Conservation (phyloP, 495 filamentous ascomycete species). For the Neurospora terricola region DNA sequence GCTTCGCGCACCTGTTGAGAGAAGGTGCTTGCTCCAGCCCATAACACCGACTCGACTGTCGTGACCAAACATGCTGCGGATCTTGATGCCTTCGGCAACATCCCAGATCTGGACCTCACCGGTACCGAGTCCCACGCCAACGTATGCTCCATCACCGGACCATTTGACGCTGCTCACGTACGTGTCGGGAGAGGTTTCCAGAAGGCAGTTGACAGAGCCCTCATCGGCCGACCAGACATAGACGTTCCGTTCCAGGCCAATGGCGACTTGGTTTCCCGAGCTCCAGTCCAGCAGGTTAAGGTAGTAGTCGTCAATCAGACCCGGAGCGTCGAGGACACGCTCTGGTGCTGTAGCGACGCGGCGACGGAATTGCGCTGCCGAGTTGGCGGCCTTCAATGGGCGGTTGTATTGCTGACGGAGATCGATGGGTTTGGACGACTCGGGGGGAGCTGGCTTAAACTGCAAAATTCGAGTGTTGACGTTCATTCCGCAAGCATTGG, state of each 20-base stretch:
- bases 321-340: conserved; percentile 93
- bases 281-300: conserved; percentile 98
- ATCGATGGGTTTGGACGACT: conserved; percentile 96
- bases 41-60: conserved; percentile 94
- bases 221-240: conserved; percentile 99
- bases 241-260: conserved; percentile 90
- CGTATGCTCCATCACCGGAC: conserved; percentile 94
- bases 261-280: conserved; percentile 93
- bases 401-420: conserved; percentile 96
- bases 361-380: conserved; percentile 74
- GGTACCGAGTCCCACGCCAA: conserved; percentile 86
- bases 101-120: conserved; percentile 99
- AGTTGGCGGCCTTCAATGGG: conserved; percentile 68
- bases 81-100: conserved; percentile 86
- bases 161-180: conserved; percentile 98
- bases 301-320: conserved; percentile 96
- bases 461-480: conserved; percentile 94
- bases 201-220: conserved; percentile 72
- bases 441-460: conserved; percentile 94
- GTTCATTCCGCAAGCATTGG: conserved; percentile 83
- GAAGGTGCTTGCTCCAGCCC: conserved; percentile 96
- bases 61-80: conserved; percentile 96
- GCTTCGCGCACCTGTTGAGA: conserved; percentile 88
- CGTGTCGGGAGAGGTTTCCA: conserved; percentile 80
- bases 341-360: conserved; percentile 91